Evolutionary conservation across 768 basidiomycete species (phyloP).

Genomic region (Cyclocybe cylindracea): DNA sequence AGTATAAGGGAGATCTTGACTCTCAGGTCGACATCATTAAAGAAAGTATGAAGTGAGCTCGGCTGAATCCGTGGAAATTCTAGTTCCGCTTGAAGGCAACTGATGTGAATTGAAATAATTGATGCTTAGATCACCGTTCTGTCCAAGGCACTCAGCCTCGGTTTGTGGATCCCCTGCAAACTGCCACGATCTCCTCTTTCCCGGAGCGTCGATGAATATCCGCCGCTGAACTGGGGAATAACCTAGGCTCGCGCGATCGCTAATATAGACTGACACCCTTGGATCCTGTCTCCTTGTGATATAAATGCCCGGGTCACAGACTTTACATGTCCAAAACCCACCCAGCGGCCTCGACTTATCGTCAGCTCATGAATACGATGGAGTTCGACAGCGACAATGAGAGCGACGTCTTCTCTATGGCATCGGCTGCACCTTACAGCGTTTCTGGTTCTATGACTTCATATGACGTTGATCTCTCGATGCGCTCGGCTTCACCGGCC

Average conservation of each 20-base stretch:
- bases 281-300: not conserved
- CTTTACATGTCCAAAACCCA: not conserved
- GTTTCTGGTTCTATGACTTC: conserved; percentile 54
- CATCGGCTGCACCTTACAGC: conserved; percentile 41
- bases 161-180: conserved; percentile 5
- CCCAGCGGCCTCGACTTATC: not conserved
- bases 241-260: conserved; percentile 12
- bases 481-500: conserved; percentile 64
- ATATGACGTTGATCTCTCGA: conserved; percentile 45
- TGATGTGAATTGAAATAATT: too few relatives aligned
- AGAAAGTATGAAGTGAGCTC: too few relatives aligned
- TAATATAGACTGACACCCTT: not conserved
- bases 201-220: conserved; percentile 18
- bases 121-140: too few relatives aligned
- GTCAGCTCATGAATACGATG: conserved; percentile 2
- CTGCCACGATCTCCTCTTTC: conserved; percentile 16
- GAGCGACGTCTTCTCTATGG: conserved; percentile 45
- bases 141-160: not conserved
- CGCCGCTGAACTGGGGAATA: conserved; percentile 17
- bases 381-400: conserved; percentile 44
- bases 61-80: not conserved
- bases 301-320: conserved; percentile 4
- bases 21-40: too few relatives aligned
- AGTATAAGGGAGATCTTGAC: too few relatives aligned
- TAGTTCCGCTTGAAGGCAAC: not conserved